Conservation (phyloP, 2,329 filamentous ascomycete species). For the Beauveria scarabaeidicola region DNA sequence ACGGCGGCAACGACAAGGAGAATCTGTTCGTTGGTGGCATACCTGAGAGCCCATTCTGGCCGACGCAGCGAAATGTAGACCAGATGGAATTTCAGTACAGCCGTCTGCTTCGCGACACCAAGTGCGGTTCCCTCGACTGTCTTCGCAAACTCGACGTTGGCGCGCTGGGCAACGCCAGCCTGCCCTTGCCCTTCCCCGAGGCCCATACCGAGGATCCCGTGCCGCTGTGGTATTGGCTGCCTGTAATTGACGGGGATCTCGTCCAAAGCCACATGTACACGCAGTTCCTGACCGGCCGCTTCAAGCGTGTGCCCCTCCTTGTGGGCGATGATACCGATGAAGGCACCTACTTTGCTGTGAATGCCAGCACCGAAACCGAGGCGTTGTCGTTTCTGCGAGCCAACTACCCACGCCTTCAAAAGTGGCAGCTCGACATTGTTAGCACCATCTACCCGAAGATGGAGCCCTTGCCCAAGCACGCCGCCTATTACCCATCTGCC, state of each 20-base stretch:
- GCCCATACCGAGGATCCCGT: conserved; percentile 30
- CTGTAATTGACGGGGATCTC: conserved; percentile 40
- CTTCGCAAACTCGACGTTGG: conserved; percentile 28
- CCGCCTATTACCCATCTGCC: conserved; percentile 35
- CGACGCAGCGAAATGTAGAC: conserved; percentile 33
- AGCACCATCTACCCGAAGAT: conserved; percentile 31
- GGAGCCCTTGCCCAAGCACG: conserved; percentile 28
- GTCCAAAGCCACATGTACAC: conserved; percentile 33
- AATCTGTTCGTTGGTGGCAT: conserved; percentile 38
- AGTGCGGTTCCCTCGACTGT: conserved; percentile 26
- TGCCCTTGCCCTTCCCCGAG: conserved; percentile 17
- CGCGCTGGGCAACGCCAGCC: conserved; percentile 34
- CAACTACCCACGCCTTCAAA: conserved; percentile 38
- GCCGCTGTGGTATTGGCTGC: conserved; percentile 43
- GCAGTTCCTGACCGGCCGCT: conserved; percentile 31
- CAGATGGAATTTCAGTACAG: conserved; percentile 39
- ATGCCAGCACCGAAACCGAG: conserved; percentile 27
- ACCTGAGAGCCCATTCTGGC: conserved; percentile 41
- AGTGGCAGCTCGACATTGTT: conserved; percentile 27
- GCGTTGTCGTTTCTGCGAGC: conserved; percentile 33
- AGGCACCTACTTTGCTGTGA: conserved; percentile 35
- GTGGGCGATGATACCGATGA: conserved; percentile 25
- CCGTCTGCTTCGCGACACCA: conserved; percentile 10
- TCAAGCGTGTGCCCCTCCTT: conserved; percentile 36
- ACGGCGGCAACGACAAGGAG: conserved; percentile 34